These are phyloP conservation scores for Echinosophora koreensis DNA, from an alignment of 306 rosid species.

Conservation along the genomic window DNA sequence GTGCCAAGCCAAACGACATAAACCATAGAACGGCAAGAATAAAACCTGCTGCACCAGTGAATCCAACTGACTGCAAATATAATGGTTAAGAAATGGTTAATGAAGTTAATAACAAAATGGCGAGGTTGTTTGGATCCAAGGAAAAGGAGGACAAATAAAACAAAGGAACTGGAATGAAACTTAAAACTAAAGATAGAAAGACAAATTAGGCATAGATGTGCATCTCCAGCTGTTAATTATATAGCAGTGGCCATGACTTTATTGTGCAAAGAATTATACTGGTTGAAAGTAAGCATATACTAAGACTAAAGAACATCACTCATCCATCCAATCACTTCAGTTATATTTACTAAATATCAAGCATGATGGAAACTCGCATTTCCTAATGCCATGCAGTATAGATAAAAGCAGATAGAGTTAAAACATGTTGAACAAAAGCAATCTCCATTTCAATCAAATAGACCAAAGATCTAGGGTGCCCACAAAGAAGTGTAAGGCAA, in stretches of 20 bases:
- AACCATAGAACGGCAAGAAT: conserved; percentile 87
- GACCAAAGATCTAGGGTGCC: not conserved
- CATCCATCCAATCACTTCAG: not conserved
- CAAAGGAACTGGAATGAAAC: conserved; percentile 7
- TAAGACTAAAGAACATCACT: not conserved
- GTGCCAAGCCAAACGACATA: conserved; percentile 81
- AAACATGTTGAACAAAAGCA: conserved; percentile 2
- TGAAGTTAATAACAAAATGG: not conserved
- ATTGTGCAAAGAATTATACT: not conserved
- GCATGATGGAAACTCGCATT: not conserved
- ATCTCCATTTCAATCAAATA: conserved; percentile 26
- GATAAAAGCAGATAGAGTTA: not conserved
- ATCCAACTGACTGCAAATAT: conserved; percentile 89
- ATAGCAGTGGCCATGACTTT: conserved; percentile 8
- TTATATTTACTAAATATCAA: not conserved
- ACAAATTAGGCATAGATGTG: not conserved
- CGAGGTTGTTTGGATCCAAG: not conserved
- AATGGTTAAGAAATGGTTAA: conserved; percentile 19
- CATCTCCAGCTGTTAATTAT: conserved; percentile 27
- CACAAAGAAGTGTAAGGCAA: not conserved
- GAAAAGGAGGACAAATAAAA: not conserved
- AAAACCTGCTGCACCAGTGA: conserved; percentile 88
- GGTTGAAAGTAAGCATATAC: not conserved
- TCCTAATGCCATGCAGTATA: not conserved
- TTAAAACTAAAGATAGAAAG: not conserved